Conservation (phyloP, 495 filamentous ascomycete genomes). For the Lichina pygmaea region DNA sequence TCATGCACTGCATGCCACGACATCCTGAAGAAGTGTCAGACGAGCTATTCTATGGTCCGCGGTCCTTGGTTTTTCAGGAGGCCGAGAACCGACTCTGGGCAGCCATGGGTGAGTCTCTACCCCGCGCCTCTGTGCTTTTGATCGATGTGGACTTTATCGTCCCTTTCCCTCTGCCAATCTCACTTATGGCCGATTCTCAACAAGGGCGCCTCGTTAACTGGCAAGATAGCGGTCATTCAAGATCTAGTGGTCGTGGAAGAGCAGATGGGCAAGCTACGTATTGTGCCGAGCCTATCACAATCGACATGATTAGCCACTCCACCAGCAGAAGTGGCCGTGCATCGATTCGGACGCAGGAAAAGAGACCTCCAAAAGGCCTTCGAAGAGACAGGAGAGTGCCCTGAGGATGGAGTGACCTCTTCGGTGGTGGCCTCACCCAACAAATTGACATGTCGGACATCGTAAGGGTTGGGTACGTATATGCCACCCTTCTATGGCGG, state of each 20-base stretch:
- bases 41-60: constrained; percentile 66
- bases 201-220: neutral
- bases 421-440: no score
- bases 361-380: no score
- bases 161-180: no score
- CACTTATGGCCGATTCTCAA: neutral
- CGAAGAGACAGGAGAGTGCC: no score
- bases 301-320: neutral
- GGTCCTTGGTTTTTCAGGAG: constrained; percentile 72
- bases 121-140: no score
- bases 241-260: constrained; percentile 82
- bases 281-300: constrained; percentile 6
- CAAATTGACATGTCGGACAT: no score
- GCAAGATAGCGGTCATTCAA: constrained; percentile 37
- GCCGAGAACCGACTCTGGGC: constrained; percentile 88
- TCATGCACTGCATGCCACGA: constrained; percentile 96
- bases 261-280: constrained; percentile 12
- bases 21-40: constrained; percentile 85
- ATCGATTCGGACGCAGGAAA: no score
- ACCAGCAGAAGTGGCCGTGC: neutral
- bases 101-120: constrained; percentile 30
- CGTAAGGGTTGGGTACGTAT: no score
- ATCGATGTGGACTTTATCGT: no score
- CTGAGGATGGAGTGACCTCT: no score
- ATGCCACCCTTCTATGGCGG: no score